Evolutionary conservation across 176 grass and related monocot genomes (phyloP).

Genomic region (Rhynchospora pubera): DNA sequence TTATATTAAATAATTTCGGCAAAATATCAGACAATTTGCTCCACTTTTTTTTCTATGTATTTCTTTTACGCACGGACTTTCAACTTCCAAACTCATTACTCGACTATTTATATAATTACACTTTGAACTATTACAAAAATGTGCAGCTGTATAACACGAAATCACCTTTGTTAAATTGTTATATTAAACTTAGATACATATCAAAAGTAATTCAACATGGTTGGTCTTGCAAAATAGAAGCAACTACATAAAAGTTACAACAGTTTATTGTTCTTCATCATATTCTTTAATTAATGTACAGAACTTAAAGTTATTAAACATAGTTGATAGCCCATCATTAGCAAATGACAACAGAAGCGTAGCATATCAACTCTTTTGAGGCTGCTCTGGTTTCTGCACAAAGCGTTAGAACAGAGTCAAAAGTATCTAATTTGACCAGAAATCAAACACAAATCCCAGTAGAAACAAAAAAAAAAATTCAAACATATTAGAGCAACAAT

Average conservation of each 20-base stretch:
- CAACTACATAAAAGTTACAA: neutral
- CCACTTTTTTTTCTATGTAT: too few species aligned
- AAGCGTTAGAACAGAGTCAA: neutral
- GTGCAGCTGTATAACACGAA: too few species aligned
- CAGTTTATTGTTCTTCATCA: neutral
- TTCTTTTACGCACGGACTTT: too few species aligned
- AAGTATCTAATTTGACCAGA: neutral
- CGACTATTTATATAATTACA: too few species aligned
- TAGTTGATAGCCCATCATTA: neutral
- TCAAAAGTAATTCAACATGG: neutral
- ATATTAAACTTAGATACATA: neutral
- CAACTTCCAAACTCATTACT: too few species aligned
- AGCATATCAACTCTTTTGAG: conserved; percentile 29
- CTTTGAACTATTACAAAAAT: too few species aligned
- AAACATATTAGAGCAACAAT: too few species aligned
- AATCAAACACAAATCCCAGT: neutral
- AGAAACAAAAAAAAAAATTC: neutral
- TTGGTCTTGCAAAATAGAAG: neutral
- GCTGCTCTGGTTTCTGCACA: conserved; percentile 37
- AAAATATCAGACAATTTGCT: too few species aligned
- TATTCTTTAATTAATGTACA: neutral
- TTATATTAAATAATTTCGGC: too few species aligned
- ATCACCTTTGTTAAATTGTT: too few species aligned
- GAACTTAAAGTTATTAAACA: too few species aligned
- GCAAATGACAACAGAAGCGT: neutral